phyloP scores from a whole-genome alignment of 1,284 basidiomycete genomes.

The Mixia osmundae region DNA sequence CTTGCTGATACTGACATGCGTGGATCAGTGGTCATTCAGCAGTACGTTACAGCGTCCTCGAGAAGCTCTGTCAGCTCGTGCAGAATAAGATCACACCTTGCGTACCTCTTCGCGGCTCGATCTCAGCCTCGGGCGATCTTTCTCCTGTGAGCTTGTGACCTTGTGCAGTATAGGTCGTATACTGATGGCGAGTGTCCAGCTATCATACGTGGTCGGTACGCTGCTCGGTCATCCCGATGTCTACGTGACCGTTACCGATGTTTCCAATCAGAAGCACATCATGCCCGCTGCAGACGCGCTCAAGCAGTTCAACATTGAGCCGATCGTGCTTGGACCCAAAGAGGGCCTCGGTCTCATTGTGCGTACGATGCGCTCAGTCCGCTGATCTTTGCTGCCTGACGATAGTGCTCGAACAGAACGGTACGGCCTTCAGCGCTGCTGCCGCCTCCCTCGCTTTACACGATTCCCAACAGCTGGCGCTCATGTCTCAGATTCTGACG shows the following conservation, averaged over 20 bases:
- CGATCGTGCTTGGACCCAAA: slow-evolving; percentile 48
- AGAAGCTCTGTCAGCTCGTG: slow-evolving; percentile 51
- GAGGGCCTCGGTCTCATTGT: slow-evolving; percentile 45
- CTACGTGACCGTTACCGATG: slow-evolving; percentile 30
- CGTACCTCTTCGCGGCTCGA: slow-evolving; percentile 58
- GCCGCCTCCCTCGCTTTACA: slow-evolving; percentile 32
- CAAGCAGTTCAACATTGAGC: slow-evolving; percentile 36
- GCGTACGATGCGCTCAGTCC: background rate
- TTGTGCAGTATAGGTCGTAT: background rate
- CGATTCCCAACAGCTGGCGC: slow-evolving; percentile 44
- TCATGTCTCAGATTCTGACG: slow-evolving; percentile 50
- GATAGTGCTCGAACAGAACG: slow-evolving; percentile 31
- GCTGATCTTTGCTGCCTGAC: background rate
- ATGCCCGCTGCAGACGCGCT: slow-evolving; percentile 42
- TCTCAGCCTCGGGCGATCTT: slow-evolving; percentile 46
- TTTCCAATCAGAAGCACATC: slow-evolving; percentile 10
- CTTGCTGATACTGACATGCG: too few relatives aligned
- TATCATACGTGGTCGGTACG: slow-evolving; percentile 59
- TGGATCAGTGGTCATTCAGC: slow-evolving; percentile 57
- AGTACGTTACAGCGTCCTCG: slow-evolving; percentile 52
- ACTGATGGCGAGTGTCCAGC: slow-evolving; percentile 39
- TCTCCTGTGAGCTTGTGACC: slow-evolving; percentile 17
- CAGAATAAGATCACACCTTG: slow-evolving; percentile 49
- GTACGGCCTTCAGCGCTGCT: slow-evolving; percentile 49
- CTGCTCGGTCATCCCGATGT: slow-evolving; percentile 58